These are phyloP conservation scores for Erodium texanum DNA, from an alignment of 441 rosid species.

Conservation along the genomic window DNA sequence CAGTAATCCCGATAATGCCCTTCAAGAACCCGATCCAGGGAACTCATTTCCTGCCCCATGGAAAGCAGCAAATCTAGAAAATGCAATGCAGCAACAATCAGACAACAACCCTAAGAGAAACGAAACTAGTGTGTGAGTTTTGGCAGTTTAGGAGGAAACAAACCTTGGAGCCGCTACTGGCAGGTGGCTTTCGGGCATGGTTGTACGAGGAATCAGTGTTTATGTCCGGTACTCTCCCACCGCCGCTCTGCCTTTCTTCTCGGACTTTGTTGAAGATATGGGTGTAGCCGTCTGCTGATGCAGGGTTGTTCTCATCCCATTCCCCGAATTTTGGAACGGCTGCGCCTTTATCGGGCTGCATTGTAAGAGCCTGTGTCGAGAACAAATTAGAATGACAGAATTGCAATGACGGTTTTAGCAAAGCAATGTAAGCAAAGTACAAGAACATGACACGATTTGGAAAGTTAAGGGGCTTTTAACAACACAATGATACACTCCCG, in stretches of 20 bases:
- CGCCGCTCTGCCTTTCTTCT: constrained; percentile 52
- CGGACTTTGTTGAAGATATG: constrained; percentile 77
- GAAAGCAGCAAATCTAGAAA: constrained; percentile 62
- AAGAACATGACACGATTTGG: not conserved
- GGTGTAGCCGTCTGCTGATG: constrained; percentile 78
- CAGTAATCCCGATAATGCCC: constrained; percentile 19
- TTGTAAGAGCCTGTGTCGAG: constrained; percentile 10
- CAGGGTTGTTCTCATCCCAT: constrained; percentile 80
- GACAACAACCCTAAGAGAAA: not conserved
- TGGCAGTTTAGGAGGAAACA: not conserved
- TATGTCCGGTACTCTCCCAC: constrained; percentile 32
- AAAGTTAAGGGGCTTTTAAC: not conserved
- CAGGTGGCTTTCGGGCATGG: constrained; percentile 15
- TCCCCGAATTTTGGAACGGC: constrained; percentile 88
- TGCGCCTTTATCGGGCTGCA: constrained; percentile 59
- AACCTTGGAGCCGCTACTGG: constrained; percentile 32
- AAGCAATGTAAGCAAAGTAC: not conserved
- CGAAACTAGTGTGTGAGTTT: not conserved
- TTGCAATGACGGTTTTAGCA: too few relatives aligned
- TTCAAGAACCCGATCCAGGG: constrained; percentile 22
- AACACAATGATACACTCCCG: not conserved
- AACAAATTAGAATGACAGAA: not conserved
- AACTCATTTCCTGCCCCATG: constrained; percentile 53
- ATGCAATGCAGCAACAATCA: constrained; percentile 4
- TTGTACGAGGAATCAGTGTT: constrained; percentile 30